Percentiles rank a stretch among this genome's conserved stretches.
phyloP scores from a whole-genome alignment of 805 yeast species.

The Ogataea degrootiae region DNA sequence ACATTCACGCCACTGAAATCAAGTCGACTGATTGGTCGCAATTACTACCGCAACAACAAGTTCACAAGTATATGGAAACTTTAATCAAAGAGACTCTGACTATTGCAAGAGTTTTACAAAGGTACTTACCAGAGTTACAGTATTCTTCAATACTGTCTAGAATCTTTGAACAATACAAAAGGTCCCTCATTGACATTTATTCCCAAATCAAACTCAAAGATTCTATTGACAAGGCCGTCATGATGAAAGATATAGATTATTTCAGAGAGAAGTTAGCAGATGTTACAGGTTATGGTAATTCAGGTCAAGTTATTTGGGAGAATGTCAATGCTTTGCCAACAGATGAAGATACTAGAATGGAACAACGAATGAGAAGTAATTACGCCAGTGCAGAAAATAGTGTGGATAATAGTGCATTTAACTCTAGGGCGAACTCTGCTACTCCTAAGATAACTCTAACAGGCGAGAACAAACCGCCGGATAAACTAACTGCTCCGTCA shows the following conservation, averaged over 20 bases:
- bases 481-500: background rate
- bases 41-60: slow-evolving; percentile 38
- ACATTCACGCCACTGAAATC: slow-evolving; percentile 45
- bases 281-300: slow-evolving; percentile 54
- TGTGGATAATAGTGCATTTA: background rate
- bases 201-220: slow-evolving; percentile 45
- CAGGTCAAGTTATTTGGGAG: slow-evolving; percentile 61
- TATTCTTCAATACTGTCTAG: slow-evolving; percentile 41
- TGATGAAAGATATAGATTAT: slow-evolving; percentile 57
- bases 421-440: background rate
- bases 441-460: background rate
- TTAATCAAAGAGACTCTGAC: slow-evolving; percentile 64
- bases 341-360: slow-evolving; percentile 46
- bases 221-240: slow-evolving; percentile 46
- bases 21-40: slow-evolving; percentile 46
- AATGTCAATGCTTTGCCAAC: slow-evolving; percentile 49
- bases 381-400: background rate
- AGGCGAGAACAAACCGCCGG: background rate
- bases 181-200: slow-evolving; percentile 47
- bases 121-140: slow-evolving; percentile 50
- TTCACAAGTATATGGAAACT: slow-evolving; percentile 60
- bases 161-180: slow-evolving; percentile 56
- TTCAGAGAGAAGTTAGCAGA: slow-evolving; percentile 58
- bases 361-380: slow-evolving; percentile 38
- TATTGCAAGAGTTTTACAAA: slow-evolving; percentile 53